phyloP scores from a whole-genome alignment of 148 eudicot species.

The Fagopyrum tataricum region DNA sequence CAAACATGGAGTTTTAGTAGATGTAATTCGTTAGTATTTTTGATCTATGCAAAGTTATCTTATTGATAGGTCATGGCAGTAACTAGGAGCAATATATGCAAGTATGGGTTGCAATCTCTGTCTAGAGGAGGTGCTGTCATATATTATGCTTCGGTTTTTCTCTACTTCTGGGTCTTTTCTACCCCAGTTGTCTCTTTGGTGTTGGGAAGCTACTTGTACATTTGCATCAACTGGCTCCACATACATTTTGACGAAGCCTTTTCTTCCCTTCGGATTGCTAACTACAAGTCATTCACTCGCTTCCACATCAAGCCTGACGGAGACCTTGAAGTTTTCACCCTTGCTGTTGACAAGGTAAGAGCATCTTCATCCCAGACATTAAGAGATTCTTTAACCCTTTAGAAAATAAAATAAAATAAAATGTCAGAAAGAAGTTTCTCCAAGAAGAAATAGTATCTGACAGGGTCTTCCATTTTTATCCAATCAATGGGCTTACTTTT shows the following conservation, averaged over 20 bases:
- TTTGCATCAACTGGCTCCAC: slow-evolving; percentile 96
- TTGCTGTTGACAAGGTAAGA: slow-evolving; percentile 98
- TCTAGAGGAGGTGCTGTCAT: slow-evolving; percentile 72
- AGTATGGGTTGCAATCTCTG: slow-evolving; percentile 72
- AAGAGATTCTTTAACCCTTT: too few species aligned
- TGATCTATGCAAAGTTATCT: neutral
- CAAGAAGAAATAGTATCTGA: too few species aligned
- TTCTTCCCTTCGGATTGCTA: slow-evolving; percentile 95
- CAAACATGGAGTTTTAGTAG: neutral
- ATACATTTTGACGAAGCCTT: slow-evolving; percentile 97
- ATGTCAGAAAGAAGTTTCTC: too few species aligned
- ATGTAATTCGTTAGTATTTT: neutral
- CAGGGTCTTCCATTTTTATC: too few species aligned
- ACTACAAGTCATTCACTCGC: slow-evolving; percentile 95
- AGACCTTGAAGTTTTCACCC: slow-evolving; percentile 87
- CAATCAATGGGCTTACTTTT: too few species aligned
- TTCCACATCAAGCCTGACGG: slow-evolving; percentile 68
- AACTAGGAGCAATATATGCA: slow-evolving; percentile 81
- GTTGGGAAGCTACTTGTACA: slow-evolving; percentile 91
- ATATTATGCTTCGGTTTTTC: slow-evolving; percentile 94
- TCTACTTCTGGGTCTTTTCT: slow-evolving; percentile 97
- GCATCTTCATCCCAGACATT: too few species aligned
- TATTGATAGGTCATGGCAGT: slow-evolving; percentile 85
- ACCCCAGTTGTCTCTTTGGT: slow-evolving; percentile 93
- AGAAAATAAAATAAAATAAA: too few species aligned